Evolutionary conservation across 495 filamentous ascomycete species (phyloP).

Genomic region (Daldinia decipiens): DNA sequence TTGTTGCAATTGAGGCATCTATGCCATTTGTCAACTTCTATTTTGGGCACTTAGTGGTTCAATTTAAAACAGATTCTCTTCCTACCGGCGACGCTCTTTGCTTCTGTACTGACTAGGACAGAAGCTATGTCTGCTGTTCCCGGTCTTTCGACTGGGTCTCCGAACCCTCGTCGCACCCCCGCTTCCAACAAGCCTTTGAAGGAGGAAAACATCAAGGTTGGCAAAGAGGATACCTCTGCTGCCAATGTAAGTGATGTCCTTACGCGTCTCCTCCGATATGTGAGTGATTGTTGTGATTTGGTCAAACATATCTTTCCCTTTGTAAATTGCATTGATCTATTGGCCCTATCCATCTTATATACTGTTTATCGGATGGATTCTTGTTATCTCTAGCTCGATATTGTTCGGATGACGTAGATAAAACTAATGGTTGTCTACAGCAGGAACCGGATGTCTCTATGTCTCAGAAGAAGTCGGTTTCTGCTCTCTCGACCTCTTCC

Average conservation of each 20-base stretch:
- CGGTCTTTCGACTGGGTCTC: constrained; percentile 60
- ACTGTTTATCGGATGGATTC: not conserved
- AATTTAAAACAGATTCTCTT: constrained; percentile 26
- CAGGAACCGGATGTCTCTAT: constrained; percentile 37
- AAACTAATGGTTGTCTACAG: constrained; percentile 22
- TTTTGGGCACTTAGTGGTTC: constrained; percentile 38
- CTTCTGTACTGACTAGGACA: constrained; percentile 24
- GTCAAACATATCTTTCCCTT: not conserved
- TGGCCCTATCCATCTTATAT: constrained; percentile 16
- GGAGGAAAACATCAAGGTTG: constrained; percentile 57
- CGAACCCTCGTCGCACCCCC: constrained; percentile 54
- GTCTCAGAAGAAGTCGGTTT: constrained; percentile 55
- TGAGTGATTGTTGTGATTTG: constrained; percentile 29
- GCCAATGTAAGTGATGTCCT: constrained; percentile 49
- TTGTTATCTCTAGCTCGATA: not conserved
- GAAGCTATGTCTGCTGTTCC: constrained; percentile 57
- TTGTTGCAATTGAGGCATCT: constrained; percentile 44
- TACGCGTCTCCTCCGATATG: constrained; percentile 42
- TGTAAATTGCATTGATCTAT: not conserved
- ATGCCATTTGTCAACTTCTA: constrained; percentile 44
- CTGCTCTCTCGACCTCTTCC: constrained; percentile 59
- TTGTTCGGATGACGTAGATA: constrained; percentile 1
- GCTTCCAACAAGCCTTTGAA: constrained; percentile 50
- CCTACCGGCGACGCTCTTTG: constrained; percentile 20
- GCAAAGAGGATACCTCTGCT: constrained; percentile 47